These are phyloP conservation scores for Cyberlindnera xishuangbannaensis DNA, from an alignment of 805 yeast species.

Conservation along the genomic window DNA sequence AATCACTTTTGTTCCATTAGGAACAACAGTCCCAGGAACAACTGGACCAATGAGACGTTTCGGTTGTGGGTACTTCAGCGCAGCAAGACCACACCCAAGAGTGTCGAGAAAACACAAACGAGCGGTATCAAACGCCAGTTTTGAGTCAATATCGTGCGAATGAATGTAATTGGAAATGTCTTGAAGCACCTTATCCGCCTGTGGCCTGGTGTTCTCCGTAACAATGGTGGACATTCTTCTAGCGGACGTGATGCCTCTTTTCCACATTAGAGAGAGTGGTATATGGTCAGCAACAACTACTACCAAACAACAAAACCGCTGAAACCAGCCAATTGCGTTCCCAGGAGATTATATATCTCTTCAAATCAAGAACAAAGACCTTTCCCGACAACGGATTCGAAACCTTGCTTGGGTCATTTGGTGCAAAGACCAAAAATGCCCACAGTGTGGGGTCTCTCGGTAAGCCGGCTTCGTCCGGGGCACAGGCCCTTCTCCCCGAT, in stretches of 20 bases:
- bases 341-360: neutral
- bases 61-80: conserved; percentile 47
- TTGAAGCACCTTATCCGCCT: conserved; percentile 41
- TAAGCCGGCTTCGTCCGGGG: too few species aligned
- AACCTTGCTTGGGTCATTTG: too few species aligned
- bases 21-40: conserved; percentile 51
- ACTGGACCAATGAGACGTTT: conserved; percentile 45
- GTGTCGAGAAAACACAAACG: conserved; percentile 50
- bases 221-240: conserved; percentile 22
- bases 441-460: too few species aligned
- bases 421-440: too few species aligned
- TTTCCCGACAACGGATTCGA: too few species aligned
- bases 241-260: conserved; percentile 8
- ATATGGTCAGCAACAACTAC: too few species aligned
- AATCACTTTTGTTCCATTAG: conserved; percentile 49
- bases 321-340: neutral
- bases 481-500: too few species aligned
- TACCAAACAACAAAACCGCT: neutral
- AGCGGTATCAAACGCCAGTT: conserved; percentile 48
- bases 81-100: conserved; percentile 56
- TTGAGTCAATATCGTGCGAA: conserved; percentile 36
- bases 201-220: conserved; percentile 46
- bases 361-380: neutral
- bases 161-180: conserved; percentile 49
- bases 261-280: conserved; percentile 1